Conservation (phyloP, 441 rosid species). For the Brassica balearica region DNA sequence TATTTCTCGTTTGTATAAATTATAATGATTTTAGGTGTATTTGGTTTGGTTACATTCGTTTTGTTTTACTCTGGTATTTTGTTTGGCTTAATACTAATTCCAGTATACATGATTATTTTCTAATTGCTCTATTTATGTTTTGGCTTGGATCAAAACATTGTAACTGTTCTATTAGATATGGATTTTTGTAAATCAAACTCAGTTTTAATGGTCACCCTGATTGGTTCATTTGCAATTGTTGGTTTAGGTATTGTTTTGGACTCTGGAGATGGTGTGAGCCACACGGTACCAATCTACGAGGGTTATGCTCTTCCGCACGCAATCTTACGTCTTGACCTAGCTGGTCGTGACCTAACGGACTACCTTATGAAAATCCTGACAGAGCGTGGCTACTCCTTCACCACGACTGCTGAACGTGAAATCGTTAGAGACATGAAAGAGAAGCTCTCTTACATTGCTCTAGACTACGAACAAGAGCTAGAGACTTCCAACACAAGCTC, state of each 20-base stretch:
- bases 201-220: neutral
- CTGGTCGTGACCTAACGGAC: constrained; percentile 10
- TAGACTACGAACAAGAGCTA: constrained; percentile 10
- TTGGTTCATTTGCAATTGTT: neutral
- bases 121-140: neutral
- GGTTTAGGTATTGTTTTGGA: constrained; percentile 8
- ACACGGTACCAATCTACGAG: constrained; percentile 11
- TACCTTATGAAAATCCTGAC: constrained; percentile 10
- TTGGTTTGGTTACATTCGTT: neutral
- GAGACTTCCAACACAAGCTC: constrained; percentile 14
- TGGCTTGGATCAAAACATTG: constrained; percentile 1
- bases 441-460: constrained; percentile 8
- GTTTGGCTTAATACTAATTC: neutral
- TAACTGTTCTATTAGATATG: neutral
- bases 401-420: constrained; percentile 16
- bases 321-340: constrained; percentile 12
- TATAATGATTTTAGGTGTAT: neutral
- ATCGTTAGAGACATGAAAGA: constrained; percentile 14
- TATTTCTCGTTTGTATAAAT: neutral
- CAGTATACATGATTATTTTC: neutral
- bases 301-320: constrained; percentile 11
- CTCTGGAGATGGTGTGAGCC: constrained; percentile 15
- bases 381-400: constrained; percentile 13
- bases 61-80: neutral
- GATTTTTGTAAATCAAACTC: neutral